A percentile compares a stretch with the other conserved stretches of the same genome.
Conservation (phyloP, 768 basidiomycete species). For the Paxillus rubicundulus region DNA sequence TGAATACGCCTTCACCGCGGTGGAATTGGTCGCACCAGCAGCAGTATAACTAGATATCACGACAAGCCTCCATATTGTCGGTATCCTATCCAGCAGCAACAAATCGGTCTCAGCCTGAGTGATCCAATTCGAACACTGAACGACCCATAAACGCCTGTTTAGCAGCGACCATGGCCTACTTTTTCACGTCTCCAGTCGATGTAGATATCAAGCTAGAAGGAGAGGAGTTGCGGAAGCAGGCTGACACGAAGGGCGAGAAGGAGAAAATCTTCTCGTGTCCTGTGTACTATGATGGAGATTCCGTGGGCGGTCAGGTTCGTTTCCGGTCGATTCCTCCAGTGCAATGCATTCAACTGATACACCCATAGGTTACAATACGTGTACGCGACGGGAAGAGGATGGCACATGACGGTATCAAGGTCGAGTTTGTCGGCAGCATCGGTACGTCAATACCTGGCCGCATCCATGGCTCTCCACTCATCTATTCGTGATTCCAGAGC, state of each 20-base stretch:
- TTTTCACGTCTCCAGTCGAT: constrained; percentile 89
- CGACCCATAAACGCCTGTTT: not conserved
- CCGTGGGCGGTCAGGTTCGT: constrained; percentile 80
- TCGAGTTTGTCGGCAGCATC: constrained; percentile 95
- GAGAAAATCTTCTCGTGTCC: constrained; percentile 83
- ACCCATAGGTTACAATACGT: constrained; percentile 70
- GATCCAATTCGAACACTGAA: not conserved
- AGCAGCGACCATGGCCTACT: constrained; percentile 59
- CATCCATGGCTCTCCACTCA: not conserved
- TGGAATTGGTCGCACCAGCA: no score
- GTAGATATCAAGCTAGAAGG: constrained; percentile 85
- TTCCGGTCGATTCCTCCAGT: not conserved
- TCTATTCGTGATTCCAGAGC: constrained; percentile 41
- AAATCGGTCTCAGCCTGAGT: not conserved
- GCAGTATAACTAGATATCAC: no score
- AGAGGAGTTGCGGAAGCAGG: constrained; percentile 84
- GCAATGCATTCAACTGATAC: not conserved
- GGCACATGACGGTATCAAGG: constrained; percentile 94
- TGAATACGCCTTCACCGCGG: no score
- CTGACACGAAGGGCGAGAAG: constrained; percentile 89
- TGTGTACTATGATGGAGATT: constrained; percentile 94
- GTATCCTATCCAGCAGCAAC: no score
- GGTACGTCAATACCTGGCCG: constrained; percentile 48
- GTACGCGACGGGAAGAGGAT: constrained; percentile 95
- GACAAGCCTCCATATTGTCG: no score